Conservation (phyloP, 192 early-diverging fungal genomes). For the Chytriomyces confervae region DNA sequence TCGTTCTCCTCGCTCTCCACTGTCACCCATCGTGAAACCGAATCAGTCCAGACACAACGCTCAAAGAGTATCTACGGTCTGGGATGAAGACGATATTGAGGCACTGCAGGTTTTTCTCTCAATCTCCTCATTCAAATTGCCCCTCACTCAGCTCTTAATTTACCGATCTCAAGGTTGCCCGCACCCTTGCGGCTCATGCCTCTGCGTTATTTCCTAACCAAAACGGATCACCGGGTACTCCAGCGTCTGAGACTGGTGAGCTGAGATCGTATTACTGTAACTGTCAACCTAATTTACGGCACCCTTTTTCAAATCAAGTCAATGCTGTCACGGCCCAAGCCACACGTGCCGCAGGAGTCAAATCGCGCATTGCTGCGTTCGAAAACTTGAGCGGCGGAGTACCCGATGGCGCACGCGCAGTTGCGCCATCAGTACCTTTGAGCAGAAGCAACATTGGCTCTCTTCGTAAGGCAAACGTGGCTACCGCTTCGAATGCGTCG, state of each 20-base stretch:
- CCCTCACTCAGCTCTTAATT: too few relatives aligned
- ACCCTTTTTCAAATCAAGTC: background rate
- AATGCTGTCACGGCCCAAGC: background rate
- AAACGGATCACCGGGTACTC: too few relatives aligned
- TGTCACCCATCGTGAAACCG: background rate
- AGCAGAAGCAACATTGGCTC: background rate
- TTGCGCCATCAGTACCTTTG: background rate
- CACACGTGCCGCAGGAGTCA: background rate
- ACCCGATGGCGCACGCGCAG: background rate
- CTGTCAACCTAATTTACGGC: too few relatives aligned
- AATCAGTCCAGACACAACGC: background rate
- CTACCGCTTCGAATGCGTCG: background rate
- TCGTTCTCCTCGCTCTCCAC: background rate
- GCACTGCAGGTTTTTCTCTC: background rate
- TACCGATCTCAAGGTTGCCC: slow-evolving; percentile 1
- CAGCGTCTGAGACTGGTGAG: too few relatives aligned
- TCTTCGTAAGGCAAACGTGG: background rate
- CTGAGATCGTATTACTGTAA: background rate
- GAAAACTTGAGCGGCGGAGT: background rate
- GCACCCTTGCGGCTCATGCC: slow-evolving; percentile 2
- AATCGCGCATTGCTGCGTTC: background rate
- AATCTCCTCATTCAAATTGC: too few relatives aligned
- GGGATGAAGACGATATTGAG: slow-evolving; percentile 27
- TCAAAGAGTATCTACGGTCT: slow-evolving; percentile 13
- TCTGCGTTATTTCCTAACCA: slow-evolving; percentile 21